Conservation (phyloP, 2,329 filamentous ascomycete genomes). For the Fusarium stilboides region DNA sequence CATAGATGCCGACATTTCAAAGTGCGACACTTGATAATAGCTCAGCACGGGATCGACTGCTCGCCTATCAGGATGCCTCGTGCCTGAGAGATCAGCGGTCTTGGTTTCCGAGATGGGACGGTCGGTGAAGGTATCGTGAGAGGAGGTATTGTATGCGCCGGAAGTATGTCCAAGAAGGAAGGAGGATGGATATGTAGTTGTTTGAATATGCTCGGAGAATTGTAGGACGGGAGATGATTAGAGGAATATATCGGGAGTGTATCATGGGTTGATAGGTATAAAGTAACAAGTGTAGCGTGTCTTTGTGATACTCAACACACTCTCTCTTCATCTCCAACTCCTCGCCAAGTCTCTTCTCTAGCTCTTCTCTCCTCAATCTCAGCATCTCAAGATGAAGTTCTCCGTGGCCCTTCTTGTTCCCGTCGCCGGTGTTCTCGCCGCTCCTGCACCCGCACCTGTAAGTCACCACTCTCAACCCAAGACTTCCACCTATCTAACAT, state of each 20-base stretch:
- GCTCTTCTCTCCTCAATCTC: background rate
- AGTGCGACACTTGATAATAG: background rate
- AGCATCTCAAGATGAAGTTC: constrained; percentile 52
- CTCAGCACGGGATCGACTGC: background rate
- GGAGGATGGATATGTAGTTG: constrained; percentile 20
- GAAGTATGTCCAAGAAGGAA: constrained; percentile 37
- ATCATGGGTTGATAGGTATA: constrained; percentile 27
- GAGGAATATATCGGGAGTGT: constrained; percentile 2
- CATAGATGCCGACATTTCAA: constrained; percentile 8
- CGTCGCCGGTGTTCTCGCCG: constrained; percentile 50
- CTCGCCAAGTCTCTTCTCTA: background rate
- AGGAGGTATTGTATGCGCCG: constrained; percentile 20
- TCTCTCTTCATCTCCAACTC: background rate
- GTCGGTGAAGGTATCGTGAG: constrained; percentile 30
- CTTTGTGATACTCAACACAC: background rate
- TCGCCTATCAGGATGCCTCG: constrained; percentile 43
- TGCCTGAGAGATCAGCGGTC: constrained; percentile 34
- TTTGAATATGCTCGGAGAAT: constrained; percentile 13
- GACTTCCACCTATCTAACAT: background rate
- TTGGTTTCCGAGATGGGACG: constrained; percentile 26
- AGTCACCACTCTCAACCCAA: constrained; percentile 4
- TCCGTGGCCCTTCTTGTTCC: constrained; percentile 48
- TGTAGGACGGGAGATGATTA: constrained; percentile 5
- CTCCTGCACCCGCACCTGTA: constrained; percentile 51
- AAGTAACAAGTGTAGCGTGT: constrained; percentile 18